Percentiles rank a stretch among this genome's conserved stretches.
phyloP scores from a whole-genome alignment of 495 filamentous ascomycete species.

The Neurospora hispaniola region DNA sequence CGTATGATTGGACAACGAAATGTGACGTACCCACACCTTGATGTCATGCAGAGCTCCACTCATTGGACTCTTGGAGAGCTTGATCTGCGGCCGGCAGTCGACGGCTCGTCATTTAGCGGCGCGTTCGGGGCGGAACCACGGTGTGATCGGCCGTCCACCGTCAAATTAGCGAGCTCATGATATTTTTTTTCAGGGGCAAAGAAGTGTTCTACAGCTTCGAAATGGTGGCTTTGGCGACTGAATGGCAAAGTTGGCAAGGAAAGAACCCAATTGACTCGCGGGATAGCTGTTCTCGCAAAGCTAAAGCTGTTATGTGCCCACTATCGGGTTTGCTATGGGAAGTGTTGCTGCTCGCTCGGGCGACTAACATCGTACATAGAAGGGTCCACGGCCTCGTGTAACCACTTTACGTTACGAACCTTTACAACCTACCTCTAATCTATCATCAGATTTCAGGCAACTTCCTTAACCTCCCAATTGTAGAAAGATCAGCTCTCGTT shows the following conservation, averaged over 20 bases:
- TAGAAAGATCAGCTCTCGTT: background rate
- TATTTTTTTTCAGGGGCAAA: background rate
- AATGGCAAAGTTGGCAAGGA: background rate
- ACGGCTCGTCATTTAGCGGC: background rate
- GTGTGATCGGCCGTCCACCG: background rate
- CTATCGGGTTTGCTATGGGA: too few species aligned
- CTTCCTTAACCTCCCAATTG: background rate
- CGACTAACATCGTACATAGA: background rate
- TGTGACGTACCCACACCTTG: background rate
- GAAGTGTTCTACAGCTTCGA: background rate
- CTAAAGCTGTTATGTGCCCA: background rate
- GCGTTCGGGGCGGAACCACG: background rate
- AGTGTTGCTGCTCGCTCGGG: background rate
- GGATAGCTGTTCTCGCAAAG: background rate
- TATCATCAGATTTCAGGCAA: background rate
- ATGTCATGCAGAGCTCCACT: background rate
- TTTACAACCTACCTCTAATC: background rate
- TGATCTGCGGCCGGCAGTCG: background rate
- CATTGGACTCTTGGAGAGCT: background rate
- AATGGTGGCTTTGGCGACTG: background rate
- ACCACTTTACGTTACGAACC: background rate
- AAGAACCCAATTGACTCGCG: background rate
- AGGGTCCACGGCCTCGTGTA: background rate
- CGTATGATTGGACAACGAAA: background rate
- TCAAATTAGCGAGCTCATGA: background rate